Percentiles rank a stretch among this genome's conserved stretches.
Evolutionary conservation across 1,284 basidiomycete species (phyloP).

Genomic region (Testicularia cyperi): DNA sequence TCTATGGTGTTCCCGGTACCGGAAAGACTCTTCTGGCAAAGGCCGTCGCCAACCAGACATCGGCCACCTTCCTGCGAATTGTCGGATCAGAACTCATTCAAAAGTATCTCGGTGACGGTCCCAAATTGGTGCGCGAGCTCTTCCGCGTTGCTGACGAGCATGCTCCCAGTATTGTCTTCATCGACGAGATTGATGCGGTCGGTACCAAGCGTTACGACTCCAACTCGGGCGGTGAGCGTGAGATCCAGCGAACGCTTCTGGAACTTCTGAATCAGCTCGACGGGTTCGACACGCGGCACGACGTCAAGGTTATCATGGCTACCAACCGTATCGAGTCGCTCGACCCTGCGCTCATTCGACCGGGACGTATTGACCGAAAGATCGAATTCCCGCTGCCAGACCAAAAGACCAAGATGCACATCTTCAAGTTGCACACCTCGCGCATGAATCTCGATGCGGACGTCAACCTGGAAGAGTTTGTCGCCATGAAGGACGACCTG

Average conservation of each 20-base stretch:
- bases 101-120: constrained; percentile 94
- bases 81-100: constrained; percentile 98
- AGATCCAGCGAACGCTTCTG: constrained; percentile 62
- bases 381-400: constrained; percentile 66
- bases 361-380: constrained; percentile 98
- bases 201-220: constrained; percentile 64
- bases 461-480: constrained; percentile 93
- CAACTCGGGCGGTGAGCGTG: constrained; percentile 63
- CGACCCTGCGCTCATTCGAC: constrained; percentile 94
- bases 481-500: constrained; percentile 93
- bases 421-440: constrained; percentile 94
- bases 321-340: constrained; percentile 91
- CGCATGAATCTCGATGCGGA: constrained; percentile 90
- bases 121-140: constrained; percentile 63
- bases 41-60: constrained; percentile 98
- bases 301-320: constrained; percentile 86
- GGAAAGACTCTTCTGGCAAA: constrained; percentile 98
- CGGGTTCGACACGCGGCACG: constrained; percentile 97
- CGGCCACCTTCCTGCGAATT: constrained; percentile 94
- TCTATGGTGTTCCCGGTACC: constrained; percentile 97
- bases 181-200: constrained; percentile 64
- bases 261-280: constrained; percentile 74
- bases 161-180: constrained; percentile 63
- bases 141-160: constrained; percentile 63
- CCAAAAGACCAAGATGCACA: constrained; percentile 68